Base-by-base conservation (phyloP, 768 basidiomycete species). In the Aureoboletus auriporus region DNA sequence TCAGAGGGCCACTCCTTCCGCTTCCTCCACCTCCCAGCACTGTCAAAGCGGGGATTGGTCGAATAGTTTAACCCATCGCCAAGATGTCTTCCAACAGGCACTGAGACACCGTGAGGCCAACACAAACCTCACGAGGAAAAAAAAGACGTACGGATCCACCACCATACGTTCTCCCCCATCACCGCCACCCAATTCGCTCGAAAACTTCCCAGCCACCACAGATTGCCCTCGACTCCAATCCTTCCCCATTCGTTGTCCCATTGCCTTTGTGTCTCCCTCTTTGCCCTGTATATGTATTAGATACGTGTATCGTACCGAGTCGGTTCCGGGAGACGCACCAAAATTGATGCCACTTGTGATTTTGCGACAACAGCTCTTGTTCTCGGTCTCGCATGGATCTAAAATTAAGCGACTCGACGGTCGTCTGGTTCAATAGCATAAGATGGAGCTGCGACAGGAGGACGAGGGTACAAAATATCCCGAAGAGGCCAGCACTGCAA, bases 161-260 rank as follows among this genome's bases (percentile, higher is more conserved):
- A 80, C 64, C 76, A 74, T 47, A 66, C 64, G 49, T 70, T 77
- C 30, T 57, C 66, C 8, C 93, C 93, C 91, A 97, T 95, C 38
- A 86, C 84, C 42, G 80, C 78, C 55, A 78, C 76, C 93, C 93
- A 96, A 54, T 84, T 85, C 37, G 68, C 71, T 42, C 72, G 64
- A 39, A 56, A 51, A 53, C 74, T 78, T 26, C 88, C 93, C 31
- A 80, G 67, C 83, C 86, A 90, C 93, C 93, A 97, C 7, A 94
- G 66, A 61, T 93, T 84, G 0, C 87, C 92, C 60, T 94, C 93
- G 28, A 73, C 79, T 7, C 75, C 71, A 1, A 88, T 71, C 27
- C 73, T 67, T 0, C 93, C 93, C 88, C 89, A 97, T 58, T 94
- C 92, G 23, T 69, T 67, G 54, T 91, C 81, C 85, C 89, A 94